Evolutionary conservation across 805 yeast genomes (phyloP).

Genomic region (Myxozyma monticola): DNA sequence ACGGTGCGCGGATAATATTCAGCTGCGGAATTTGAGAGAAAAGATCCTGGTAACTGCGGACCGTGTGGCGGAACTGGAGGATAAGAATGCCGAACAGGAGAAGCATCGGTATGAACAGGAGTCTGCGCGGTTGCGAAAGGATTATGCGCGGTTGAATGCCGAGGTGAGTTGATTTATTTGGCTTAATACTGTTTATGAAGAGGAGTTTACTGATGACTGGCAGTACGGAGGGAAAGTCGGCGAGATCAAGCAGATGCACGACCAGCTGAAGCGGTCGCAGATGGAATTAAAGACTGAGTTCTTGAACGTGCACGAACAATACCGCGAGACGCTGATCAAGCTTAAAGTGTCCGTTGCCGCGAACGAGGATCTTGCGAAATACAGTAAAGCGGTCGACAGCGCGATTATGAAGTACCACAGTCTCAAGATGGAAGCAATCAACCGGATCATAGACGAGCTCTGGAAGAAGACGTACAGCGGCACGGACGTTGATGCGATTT

Average conservation of each 20-base stretch:
- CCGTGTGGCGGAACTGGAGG: conserved; percentile 50
- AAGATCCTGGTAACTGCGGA: conserved; percentile 44
- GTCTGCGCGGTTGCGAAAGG: conserved; percentile 50
- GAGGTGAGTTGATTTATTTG: conserved; percentile 37
- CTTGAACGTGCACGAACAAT: conserved; percentile 60
- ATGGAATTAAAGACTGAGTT: conserved; percentile 71
- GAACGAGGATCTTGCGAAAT: conserved; percentile 76
- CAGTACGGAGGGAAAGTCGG: conserved; percentile 75
- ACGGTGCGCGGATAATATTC: conserved; percentile 63
- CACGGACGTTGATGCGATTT: conserved; percentile 88
- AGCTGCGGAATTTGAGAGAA: conserved; percentile 48
- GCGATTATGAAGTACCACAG: conserved; percentile 94
- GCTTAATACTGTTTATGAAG: no score
- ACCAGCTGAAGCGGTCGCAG: conserved; percentile 58
- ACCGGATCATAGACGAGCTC: conserved; percentile 79
- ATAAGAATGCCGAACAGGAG: conserved; percentile 58
- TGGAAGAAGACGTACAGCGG: conserved; percentile 96
- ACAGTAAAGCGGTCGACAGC: conserved; percentile 80
- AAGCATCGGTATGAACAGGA: conserved; percentile 62
- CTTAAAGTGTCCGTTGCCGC: conserved; percentile 74
- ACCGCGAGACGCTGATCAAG: conserved; percentile 69
- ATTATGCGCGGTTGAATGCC: conserved; percentile 58
- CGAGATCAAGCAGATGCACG: conserved; percentile 78
- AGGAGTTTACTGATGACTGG: conserved; percentile 21
- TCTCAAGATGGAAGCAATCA: conserved; percentile 88